phyloP scores from a whole-genome alignment of 192 early-diverging fungal genomes.

The Backusella mclennaniae region DNA sequence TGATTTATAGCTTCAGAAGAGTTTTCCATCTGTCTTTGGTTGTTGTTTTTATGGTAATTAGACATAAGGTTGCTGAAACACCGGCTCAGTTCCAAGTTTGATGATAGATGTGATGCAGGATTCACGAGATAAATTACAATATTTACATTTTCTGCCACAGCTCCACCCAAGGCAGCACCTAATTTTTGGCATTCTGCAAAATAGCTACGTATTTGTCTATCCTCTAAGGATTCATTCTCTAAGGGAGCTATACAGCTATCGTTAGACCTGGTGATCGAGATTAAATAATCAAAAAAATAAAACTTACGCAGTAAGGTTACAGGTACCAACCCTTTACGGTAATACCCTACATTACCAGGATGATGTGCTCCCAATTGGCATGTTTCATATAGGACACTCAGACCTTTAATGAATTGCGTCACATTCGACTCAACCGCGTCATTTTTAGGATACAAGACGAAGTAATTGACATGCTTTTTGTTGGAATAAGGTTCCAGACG shows the following conservation, averaged over 20 bases:
- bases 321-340: slow-evolving; percentile 44
- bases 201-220: slow-evolving; percentile 46
- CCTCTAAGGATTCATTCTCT: slow-evolving; percentile 35
- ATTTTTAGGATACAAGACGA: slow-evolving; percentile 49
- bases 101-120: slow-evolving; percentile 44
- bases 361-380: slow-evolving; percentile 49
- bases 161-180: slow-evolving; percentile 40
- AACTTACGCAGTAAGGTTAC: slow-evolving; percentile 42
- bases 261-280: not conserved
- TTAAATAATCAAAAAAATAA: not conserved
- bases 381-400: slow-evolving; percentile 47
- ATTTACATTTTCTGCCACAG: slow-evolving; percentile 37
- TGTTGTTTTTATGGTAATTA: slow-evolving; percentile 34
- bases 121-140: slow-evolving; percentile 54
- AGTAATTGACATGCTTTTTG: slow-evolving; percentile 52
- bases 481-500: slow-evolving; percentile 52
- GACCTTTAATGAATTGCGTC: slow-evolving; percentile 41
- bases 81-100: slow-evolving; percentile 45
- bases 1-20: slow-evolving; percentile 33
- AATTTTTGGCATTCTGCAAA: slow-evolving; percentile 44
- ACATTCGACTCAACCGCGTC: slow-evolving; percentile 35
- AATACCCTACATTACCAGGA: slow-evolving; percentile 36
- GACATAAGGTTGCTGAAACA: slow-evolving; percentile 48
- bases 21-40: not conserved
- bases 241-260: slow-evolving; percentile 21